Conservation (phyloP, 2,329 filamentous ascomycete genomes). For the Cryphonectria radicalis region DNA sequence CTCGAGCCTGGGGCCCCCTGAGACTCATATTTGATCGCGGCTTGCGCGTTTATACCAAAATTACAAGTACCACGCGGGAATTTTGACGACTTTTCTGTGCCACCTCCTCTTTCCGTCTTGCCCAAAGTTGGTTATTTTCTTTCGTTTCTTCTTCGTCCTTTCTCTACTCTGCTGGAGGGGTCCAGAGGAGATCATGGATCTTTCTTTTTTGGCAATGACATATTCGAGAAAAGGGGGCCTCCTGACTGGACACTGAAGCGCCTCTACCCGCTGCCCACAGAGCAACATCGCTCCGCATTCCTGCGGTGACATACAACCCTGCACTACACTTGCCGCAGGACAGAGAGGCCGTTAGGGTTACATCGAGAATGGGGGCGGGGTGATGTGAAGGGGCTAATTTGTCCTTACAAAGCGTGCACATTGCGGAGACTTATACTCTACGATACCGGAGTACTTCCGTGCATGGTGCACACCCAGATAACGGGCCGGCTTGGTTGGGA, state of each 20-base stretch:
- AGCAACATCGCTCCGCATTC: slow-evolving; percentile 5
- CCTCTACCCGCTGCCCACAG: slow-evolving; percentile 11
- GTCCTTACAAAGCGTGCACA: background rate
- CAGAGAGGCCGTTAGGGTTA: background rate
- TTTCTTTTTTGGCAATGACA: background rate
- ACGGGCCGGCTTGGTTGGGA: background rate
- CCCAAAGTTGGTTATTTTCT: background rate
- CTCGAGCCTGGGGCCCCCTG: background rate
- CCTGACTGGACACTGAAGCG: slow-evolving; percentile 12
- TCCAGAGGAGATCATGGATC: background rate
- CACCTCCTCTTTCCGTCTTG: background rate
- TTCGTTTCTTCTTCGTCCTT: background rate
- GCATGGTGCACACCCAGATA: background rate
- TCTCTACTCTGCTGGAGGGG: background rate
- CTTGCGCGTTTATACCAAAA: slow-evolving; percentile 20
- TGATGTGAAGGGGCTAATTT: slow-evolving; percentile 10
- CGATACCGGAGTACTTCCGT: slow-evolving; percentile 14
- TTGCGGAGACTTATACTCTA: slow-evolving; percentile 19
- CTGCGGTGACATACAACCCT: background rate
- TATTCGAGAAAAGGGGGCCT: background rate
- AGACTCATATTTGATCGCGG: background rate
- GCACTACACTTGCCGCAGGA: background rate
- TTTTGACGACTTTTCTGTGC: background rate
- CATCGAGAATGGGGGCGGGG: slow-evolving; percentile 14
- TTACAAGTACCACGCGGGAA: background rate